Conservation (phyloP, 192 early-diverging fungal genomes). For the Gryganskiella cystojenkinii region DNA sequence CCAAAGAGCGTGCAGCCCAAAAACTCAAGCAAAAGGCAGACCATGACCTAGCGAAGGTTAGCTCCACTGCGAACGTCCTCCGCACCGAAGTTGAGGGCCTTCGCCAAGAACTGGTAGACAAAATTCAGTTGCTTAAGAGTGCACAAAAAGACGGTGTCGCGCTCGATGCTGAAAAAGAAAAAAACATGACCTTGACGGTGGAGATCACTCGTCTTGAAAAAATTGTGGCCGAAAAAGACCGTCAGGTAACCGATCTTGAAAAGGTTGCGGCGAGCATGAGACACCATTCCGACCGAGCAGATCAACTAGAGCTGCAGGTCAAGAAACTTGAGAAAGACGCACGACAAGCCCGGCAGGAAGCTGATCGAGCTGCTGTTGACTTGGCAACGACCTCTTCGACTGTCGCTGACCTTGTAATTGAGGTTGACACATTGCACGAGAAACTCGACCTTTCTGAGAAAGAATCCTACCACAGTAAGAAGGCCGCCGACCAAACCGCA, state of each 20-base stretch:
- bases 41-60: slow-evolving; percentile 18
- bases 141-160: slow-evolving; percentile 8
- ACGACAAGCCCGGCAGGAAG: background rate
- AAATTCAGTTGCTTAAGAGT: slow-evolving; percentile 1
- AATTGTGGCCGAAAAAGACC: slow-evolving; percentile 15
- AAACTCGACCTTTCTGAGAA: background rate
- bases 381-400: background rate
- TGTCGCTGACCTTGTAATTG: background rate
- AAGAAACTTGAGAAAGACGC: slow-evolving; percentile 4
- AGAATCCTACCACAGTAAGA: background rate
- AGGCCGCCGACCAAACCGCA: background rate
- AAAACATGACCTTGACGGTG: slow-evolving; percentile 8
- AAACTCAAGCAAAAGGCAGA: slow-evolving; percentile 12
- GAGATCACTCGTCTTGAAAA: slow-evolving; percentile 32
- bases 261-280: slow-evolving; percentile 13
- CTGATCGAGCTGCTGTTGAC: background rate
- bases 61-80: slow-evolving; percentile 23
- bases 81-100: slow-evolving; percentile 23
- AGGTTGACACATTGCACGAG: too few species aligned
- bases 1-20: background rate
- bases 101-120: slow-evolving; percentile 15
- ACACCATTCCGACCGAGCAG: slow-evolving; percentile 1
- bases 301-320: slow-evolving; percentile 13
- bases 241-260: slow-evolving; percentile 6
- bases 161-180: slow-evolving; percentile 10